Conservation (phyloP, 371 early-diverging fungal genomes). For the Cokeromyces recurvatus region DNA sequence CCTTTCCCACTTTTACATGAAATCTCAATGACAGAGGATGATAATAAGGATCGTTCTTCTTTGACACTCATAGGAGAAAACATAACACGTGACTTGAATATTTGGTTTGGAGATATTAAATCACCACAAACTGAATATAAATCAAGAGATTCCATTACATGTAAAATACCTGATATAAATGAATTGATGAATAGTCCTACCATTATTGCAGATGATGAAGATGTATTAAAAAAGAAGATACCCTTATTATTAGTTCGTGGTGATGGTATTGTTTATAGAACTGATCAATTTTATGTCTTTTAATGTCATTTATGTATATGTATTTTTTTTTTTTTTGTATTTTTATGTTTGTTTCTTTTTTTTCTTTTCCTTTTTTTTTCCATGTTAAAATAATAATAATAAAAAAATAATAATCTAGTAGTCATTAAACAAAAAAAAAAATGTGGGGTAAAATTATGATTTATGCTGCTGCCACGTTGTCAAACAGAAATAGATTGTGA, state of each 20-base stretch:
- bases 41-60: too few relatives aligned
- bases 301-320: too few relatives aligned
- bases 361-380: too few relatives aligned
- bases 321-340: conserved; percentile 1
- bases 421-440: too few relatives aligned
- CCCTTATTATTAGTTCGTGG: conserved; percentile 61
- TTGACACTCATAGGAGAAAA: conserved; percentile 61
- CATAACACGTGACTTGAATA: conserved; percentile 56
- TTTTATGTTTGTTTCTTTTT: neutral
- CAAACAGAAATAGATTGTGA: too few relatives aligned
- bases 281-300: conserved; percentile 41
- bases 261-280: conserved; percentile 65
- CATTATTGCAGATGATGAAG: conserved; percentile 13
- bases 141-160: conserved; percentile 43
- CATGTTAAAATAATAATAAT: too few relatives aligned
- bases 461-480: too few relatives aligned
- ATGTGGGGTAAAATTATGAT: too few relatives aligned
- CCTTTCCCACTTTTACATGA: conserved; percentile 33
- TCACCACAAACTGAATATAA: conserved; percentile 49
- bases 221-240: conserved; percentile 28
- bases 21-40: conserved; percentile 3
- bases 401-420: too few relatives aligned
- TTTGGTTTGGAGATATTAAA: conserved; percentile 69
- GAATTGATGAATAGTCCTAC: conserved; percentile 24
- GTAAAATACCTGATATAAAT: conserved; percentile 37